Evolutionary conservation across 2,329 filamentous ascomycete genomes (phyloP), one percentile per base, ranked within the genome.

Genomic region (Botrytis elliptica): DNA sequence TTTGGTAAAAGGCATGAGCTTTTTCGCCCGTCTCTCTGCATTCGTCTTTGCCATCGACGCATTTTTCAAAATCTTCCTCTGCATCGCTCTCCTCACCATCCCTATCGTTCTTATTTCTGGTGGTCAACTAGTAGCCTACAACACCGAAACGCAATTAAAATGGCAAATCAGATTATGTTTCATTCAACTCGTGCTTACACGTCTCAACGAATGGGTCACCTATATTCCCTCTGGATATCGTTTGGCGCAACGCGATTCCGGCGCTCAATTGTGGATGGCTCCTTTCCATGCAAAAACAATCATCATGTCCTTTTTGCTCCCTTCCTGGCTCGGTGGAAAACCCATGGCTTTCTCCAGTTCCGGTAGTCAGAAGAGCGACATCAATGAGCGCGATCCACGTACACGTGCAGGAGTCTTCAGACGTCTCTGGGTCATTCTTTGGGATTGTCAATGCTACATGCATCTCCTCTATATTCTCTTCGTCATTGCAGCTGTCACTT

Each of bases 191-290:
- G 81, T 88, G 1, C 79, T 82, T 71, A 88, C 86, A 79, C 86
- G 88, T n/a, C 71, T 89, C 1, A 87, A 85, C 79, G 88, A 90
- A 78, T 85, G 87, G 74, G 82, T 86, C n/a, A 84, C 88, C n/a
- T 90, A 86, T 79, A 84, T 89, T 20, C 88, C 88, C 0, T 85
- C 87, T 1, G 88, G 88, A 33, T 90, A 90, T 78, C 85, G 88
- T 79, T 87, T 87, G 18, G 88, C 87, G 6, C 87, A 89, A 79
- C 84, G 88, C 71, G 87, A 87, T 57, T 84, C 85, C 3, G 84
- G 87, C 6, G 86, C 87, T 75, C 86, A 89, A 80, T 82, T 90
- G 42, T 90, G 88, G 88, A 90, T 90, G 88, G 85, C 88, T 10
- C 88, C 88, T 0, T 90, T 89, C 80, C 87, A 89, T 74, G 86